Conservation (phyloP, 805 yeast species). For the Candida parachauliodes region DNA sequence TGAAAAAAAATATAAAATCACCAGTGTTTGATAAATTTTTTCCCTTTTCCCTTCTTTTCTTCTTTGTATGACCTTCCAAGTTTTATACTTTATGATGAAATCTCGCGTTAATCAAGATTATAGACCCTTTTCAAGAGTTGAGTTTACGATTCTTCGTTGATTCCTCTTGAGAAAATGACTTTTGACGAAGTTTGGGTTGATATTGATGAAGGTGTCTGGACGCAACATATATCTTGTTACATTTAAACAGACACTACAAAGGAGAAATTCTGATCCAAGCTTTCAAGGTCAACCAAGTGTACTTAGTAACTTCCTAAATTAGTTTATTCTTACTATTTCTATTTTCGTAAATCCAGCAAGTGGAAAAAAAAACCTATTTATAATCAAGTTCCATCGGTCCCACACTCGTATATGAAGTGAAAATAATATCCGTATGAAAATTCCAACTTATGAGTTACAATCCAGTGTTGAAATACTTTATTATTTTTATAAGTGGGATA, state of each 20-base stretch:
- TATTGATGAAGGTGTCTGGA: slow-evolving; percentile 47
- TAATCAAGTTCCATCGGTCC: too few species aligned
- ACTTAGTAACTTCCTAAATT: too few species aligned
- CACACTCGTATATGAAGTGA: too few species aligned
- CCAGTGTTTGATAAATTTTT: not conserved
- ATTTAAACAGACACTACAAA: slow-evolving; percentile 31
- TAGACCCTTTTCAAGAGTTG: slow-evolving; percentile 30
- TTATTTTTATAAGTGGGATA: slow-evolving; percentile 23
- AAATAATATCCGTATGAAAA: too few species aligned
- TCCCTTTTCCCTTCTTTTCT: slow-evolving; percentile 6
- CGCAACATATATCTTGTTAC: slow-evolving; percentile 48
- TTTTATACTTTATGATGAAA: slow-evolving; percentile 60
- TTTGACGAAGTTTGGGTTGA: slow-evolving; percentile 10
- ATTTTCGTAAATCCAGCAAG: too few species aligned
- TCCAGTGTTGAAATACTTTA: slow-evolving; percentile 12
- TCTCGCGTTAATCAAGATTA: slow-evolving; percentile 47
- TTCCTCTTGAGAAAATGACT: slow-evolving; percentile 34
- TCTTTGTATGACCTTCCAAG: slow-evolving; percentile 61
- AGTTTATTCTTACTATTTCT: too few species aligned
- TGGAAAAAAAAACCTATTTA: too few species aligned
- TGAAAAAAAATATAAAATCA: not conserved
- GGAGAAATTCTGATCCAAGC: slow-evolving; percentile 44
- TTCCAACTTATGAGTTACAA: slow-evolving; percentile 1
- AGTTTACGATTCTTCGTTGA: slow-evolving; percentile 28
- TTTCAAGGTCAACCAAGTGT: not conserved